Evolutionary conservation across 352 stramenopile genomes (phyloP), one percentile per base, ranked within the genome.

Genomic region (Globisporangium yorkense): DNA sequence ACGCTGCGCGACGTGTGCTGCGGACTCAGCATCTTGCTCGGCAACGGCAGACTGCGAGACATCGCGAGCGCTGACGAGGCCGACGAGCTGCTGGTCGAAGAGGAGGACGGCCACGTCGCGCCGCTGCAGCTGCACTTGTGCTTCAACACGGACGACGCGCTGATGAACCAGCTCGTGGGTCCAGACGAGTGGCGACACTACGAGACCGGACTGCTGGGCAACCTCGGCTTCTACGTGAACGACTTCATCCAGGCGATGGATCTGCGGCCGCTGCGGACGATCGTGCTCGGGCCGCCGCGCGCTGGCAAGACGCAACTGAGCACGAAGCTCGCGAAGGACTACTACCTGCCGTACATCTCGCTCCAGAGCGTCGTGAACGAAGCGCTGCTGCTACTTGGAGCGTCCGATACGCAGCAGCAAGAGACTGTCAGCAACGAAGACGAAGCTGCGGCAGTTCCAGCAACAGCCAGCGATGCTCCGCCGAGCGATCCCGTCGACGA

Each of bases 221-320:
- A 89, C 62, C 60, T 94, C 13, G 46, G 57, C 0, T 84, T 79
- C 57, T 87, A 88, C 33, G 82, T 90, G 2, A 52, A 72, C 5
- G 87, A 96, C 54, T 96, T 90, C 59, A 71, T 91, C 60, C 59
- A 70, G 0, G 65, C 57, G n/a, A 83, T 93, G 66, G 85, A 95
- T 57, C 54, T 96, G 47, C 75, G 77, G 10, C 84, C 87, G 20
- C 56, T 95, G 31, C 74, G 82, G 45, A 74, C 79, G 0, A 56
- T 94, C n/a, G 64, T 96, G 45, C 59, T 89, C 1, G 86, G 87
- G 1, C 65, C 82, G 2, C 87, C 87, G 33, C 75, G 71, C 20
- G 79, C 66, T 1, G 84, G 87, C 21, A 94, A 94, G 65, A 86
- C 79, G 0, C 54, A 60, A 33, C 62, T 92, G 0, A 77, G 79